These are phyloP conservation scores for Trametes meyenii DNA, from an alignment of 768 basidiomycete species.

Conservation along the genomic window DNA sequence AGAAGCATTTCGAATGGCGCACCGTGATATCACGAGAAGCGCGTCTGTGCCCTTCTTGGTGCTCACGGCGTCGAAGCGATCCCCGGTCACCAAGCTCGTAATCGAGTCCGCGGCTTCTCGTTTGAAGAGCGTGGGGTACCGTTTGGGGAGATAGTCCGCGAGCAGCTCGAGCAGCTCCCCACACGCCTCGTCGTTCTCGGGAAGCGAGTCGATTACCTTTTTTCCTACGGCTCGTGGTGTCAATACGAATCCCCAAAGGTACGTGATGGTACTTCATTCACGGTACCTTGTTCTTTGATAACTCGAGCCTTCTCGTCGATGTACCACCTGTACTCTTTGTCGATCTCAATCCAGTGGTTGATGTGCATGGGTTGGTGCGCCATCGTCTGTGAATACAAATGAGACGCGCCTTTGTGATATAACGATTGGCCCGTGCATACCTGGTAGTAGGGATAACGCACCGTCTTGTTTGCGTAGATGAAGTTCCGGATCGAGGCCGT, in stretches of 20 bases:
- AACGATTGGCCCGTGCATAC: background rate
- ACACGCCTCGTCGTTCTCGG: constrained; percentile 40
- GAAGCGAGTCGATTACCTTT: constrained; percentile 36
- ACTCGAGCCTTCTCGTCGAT: constrained; percentile 36
- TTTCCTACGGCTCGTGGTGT: constrained; percentile 13
- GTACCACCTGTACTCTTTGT: constrained; percentile 38
- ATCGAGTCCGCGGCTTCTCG: constrained; percentile 23
- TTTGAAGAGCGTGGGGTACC: constrained; percentile 39
- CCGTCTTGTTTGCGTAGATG: constrained; percentile 27
- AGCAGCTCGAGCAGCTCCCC: constrained; percentile 36
- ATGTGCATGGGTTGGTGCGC: constrained; percentile 41
- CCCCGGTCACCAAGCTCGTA: constrained; percentile 35
- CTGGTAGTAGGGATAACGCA: constrained; percentile 29
- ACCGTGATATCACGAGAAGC: constrained; percentile 33
- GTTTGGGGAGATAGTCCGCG: constrained; percentile 38
- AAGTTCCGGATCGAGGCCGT: constrained; percentile 23
- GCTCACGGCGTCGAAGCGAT: constrained; percentile 20
- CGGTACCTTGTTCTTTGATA: constrained; percentile 33
- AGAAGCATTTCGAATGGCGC: background rate
- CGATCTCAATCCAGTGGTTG: constrained; percentile 43
- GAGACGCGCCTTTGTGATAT: too few species aligned
- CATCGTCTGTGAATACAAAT: constrained; percentile 28
- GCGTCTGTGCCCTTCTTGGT: constrained; percentile 31
- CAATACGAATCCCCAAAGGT: background rate
- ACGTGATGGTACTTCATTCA: background rate